Percentiles rank a stretch among this genome's conserved stretches.
Evolutionary conservation across 2,329 filamentous ascomycete genomes (phyloP).

Genomic region (Diaporthe ampelina): DNA sequence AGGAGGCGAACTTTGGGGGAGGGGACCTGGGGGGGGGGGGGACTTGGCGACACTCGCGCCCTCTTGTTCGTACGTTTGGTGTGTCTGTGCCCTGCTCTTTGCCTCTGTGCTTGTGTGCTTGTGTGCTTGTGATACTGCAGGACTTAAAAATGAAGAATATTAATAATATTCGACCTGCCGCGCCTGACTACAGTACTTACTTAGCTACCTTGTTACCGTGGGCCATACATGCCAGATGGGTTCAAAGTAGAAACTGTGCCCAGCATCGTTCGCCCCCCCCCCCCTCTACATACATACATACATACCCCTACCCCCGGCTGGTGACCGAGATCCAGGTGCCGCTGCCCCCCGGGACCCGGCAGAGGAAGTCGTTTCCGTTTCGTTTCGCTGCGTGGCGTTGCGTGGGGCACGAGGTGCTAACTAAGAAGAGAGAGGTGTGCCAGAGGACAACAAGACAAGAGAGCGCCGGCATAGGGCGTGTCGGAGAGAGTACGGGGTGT

Average conservation of each 20-base stretch:
- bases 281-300: too few relatives aligned
- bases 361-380: conserved; percentile 1
- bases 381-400: conserved; percentile 13
- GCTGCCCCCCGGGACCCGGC: not conserved
- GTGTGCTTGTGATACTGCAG: too few relatives aligned
- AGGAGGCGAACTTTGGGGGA: conserved; percentile 17
- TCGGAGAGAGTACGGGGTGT: not conserved
- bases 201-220: too few relatives aligned
- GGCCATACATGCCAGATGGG: too few relatives aligned
- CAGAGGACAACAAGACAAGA: not conserved
- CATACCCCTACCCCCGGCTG: too few relatives aligned
- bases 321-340: too few relatives aligned
- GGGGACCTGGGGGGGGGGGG: not conserved
- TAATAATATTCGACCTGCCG: not conserved
- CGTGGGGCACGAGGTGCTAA: conserved; percentile 22
- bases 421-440: conserved; percentile 5
- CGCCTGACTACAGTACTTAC: not conserved
- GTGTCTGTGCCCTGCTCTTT: too few relatives aligned
- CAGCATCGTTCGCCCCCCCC: too few relatives aligned
- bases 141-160: too few relatives aligned
- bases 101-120: too few relatives aligned
- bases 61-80: too few relatives aligned
- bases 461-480: not conserved
- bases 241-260: too few relatives aligned
- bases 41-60: not conserved